phyloP scores from a whole-genome alignment of 441 rosid species.

The Geranium incanum region DNA sequence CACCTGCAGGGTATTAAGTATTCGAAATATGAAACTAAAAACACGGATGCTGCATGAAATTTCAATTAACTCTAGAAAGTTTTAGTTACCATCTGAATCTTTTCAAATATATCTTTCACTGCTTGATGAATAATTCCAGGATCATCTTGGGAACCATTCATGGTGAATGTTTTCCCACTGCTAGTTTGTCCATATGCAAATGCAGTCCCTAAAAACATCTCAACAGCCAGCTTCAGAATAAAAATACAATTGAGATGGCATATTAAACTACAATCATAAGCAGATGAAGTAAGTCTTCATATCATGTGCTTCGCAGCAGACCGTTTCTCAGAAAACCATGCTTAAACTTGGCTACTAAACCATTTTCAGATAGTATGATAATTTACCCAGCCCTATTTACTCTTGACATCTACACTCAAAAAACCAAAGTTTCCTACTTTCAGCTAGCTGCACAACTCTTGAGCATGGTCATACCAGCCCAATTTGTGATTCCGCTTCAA shows the following conservation, averaged over 20 bases:
- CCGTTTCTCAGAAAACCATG: not conserved
- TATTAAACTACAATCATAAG: not conserved
- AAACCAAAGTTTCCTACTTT: not conserved
- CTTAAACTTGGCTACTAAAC: not conserved
- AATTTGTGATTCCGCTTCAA: no score
- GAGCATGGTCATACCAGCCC: no score
- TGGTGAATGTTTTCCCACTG: conserved; percentile 92
- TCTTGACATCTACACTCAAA: not conserved
- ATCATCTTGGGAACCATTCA: conserved; percentile 74
- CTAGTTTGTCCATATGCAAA: conserved; percentile 98
- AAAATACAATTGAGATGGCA: not conserved
- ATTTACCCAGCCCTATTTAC: not conserved
- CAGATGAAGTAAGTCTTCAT: not conserved
- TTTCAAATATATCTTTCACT: conserved; percentile 57
- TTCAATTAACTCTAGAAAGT: not conserved
- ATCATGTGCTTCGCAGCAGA: not conserved
- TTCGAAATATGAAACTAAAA: conserved; percentile 19
- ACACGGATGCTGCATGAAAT: not conserved
- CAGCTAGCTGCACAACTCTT: no score
- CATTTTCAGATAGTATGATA: not conserved
- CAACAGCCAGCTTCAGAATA: not conserved
- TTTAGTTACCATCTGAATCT: conserved; percentile 39
- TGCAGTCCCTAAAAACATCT: conserved; percentile 49
- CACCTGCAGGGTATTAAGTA: conserved; percentile 32
- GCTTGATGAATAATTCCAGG: conserved; percentile 72